Evolutionary conservation across 164 flowering plant species (phyloP), one percentile per base, ranked within the genome.

Genomic region (Vitis riparia): DNA sequence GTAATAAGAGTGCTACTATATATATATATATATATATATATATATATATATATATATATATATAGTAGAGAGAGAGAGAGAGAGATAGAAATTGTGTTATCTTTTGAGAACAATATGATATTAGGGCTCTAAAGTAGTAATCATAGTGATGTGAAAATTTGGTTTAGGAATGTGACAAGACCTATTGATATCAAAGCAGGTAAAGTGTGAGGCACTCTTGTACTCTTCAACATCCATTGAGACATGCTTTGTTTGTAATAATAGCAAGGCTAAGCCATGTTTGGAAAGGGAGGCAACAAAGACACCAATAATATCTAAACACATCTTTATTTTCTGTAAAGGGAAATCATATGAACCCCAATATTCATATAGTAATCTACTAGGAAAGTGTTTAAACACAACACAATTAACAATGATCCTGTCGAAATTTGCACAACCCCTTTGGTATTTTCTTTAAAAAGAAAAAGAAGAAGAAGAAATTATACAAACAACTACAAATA

Each of bases 351-450:
- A 51, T 57, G 8, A 62, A 44, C n/a, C 11, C 17, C 50, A 37
- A 37, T 61, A 44, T 53, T 17, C 55, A 52, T 61, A n/a, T 23
- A 37, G 2, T 37, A 37, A 37, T 37, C 10, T 27, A 48, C 30
- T 55, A 59, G 5, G 27, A 48, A 72, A 62, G 29, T 53, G 49
- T 58, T 8, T 59, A 67, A 68, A 9, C 55, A 60, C 68, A 68
- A 64, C 74, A 75, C 52, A 73, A 70, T 29, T 56, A 76, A 71
- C 75, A 75, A 67, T 53, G 67, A 63, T 59, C 55, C 62, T 56
- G 29, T 52, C 59, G 66, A 75, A 68, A 75, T 80, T 73, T 78
- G 76, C 75, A 77, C 78, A 73, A 78, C 68, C 77, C 69, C 77
- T 78, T 68, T 62, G 75, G 63, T 75, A 72, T 71, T 27, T 69